phyloP scores from a whole-genome alignment of 2,329 filamentous ascomycete genomes.

The Fusarium anguioides region DNA sequence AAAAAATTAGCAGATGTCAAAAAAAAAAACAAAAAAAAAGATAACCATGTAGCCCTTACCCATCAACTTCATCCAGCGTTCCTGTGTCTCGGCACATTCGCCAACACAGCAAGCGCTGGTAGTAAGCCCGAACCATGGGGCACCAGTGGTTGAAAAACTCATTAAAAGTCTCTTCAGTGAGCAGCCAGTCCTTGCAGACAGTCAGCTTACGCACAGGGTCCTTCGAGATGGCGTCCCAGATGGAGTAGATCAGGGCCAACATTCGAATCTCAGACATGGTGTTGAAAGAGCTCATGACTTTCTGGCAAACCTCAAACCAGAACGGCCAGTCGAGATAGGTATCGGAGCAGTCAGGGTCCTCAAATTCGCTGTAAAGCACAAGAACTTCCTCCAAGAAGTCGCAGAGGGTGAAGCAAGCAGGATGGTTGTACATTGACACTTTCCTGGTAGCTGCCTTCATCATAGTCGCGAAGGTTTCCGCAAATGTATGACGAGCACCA shows the following conservation, averaged over 20 bases:
- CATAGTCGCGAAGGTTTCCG: constrained; percentile 77
- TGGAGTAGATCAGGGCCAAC: constrained; percentile 81
- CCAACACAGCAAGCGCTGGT: constrained; percentile 91
- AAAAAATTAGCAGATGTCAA: constrained; percentile 38
- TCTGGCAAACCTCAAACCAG: constrained; percentile 83
- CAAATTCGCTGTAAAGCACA: constrained; percentile 66
- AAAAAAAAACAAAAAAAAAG: too few relatives aligned
- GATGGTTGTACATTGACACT: constrained; percentile 83
- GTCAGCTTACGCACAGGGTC: constrained; percentile 74
- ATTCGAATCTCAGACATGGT: constrained; percentile 90
- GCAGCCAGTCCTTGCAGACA: constrained; percentile 79
- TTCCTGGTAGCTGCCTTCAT: constrained; percentile 79
- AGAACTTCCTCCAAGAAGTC: constrained; percentile 89
- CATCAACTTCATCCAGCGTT: constrained; percentile 70
- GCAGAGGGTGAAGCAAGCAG: constrained; percentile 88
- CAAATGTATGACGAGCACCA: constrained; percentile 74
- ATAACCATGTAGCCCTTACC: constrained; percentile 61
- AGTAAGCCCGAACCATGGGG: constrained; percentile 94
- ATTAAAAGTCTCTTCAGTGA: constrained; percentile 80
- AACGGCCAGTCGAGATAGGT: constrained; percentile 80
- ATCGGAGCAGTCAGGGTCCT: constrained; percentile 53
- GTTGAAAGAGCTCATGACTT: constrained; percentile 85
- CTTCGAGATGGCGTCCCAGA: constrained; percentile 79
- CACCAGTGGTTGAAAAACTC: constrained; percentile 94
- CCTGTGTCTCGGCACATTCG: constrained; percentile 82